phyloP scores from a whole-genome alignment of 257 asterid genomes.

The Plantago elongata region DNA sequence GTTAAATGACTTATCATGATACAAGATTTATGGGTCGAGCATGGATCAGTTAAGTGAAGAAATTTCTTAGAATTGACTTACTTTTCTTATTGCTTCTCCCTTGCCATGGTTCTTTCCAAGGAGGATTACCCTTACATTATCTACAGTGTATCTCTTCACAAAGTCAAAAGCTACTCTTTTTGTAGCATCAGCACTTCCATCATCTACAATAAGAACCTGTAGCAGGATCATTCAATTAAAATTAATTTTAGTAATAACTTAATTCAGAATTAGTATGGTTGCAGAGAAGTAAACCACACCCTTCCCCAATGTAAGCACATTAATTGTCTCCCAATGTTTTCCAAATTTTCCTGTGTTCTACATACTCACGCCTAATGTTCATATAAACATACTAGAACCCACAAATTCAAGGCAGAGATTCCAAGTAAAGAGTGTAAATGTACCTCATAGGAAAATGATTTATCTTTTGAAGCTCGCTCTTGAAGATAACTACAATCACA shows the following conservation, averaged over 20 bases:
- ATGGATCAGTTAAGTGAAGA: conserved; percentile 9
- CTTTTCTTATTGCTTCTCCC: conserved; percentile 99
- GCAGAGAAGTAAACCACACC: no score
- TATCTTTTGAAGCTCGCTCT: conserved; percentile 67
- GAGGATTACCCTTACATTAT: conserved; percentile 78
- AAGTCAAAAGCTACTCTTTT: conserved; percentile 78
- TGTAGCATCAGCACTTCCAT: conserved; percentile 91
- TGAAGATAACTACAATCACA: conserved; percentile 77
- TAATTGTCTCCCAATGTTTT: no score
- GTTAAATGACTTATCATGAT: conserved; percentile 36
- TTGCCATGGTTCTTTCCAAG: conserved; percentile 96
- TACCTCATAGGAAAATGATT: conserved; percentile 87
- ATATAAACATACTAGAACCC: conserved; percentile 3
- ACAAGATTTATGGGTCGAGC: conserved; percentile 10
- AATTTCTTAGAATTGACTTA: conserved; percentile 46
- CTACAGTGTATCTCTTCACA: conserved; percentile 76
- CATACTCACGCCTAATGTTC: no score
- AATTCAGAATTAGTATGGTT: no score
- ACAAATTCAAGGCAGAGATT: neutral
- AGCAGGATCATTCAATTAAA: conserved; percentile 15
- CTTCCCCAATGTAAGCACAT: no score
- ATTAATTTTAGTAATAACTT: no score
- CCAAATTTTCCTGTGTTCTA: no score
- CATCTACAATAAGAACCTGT: conserved; percentile 89
- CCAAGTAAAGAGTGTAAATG: neutral